Base-by-base conservation (phyloP, 1,284 basidiomycete species). In the Boletellus dicymbophilus region DNA sequence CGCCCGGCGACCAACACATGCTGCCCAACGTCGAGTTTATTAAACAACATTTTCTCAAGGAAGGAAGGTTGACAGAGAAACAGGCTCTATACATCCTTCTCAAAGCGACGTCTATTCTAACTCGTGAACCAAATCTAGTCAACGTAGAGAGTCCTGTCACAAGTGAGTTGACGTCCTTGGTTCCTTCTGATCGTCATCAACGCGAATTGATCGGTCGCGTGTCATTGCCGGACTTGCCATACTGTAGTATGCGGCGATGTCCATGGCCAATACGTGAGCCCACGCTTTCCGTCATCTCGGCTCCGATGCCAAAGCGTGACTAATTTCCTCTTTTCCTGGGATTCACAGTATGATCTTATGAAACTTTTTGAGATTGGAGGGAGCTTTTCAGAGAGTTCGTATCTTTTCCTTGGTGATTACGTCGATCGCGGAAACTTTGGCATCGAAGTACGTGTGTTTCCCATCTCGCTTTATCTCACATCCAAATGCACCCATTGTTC, bases 161-260 rank as follows among this genome's bases (percentile, higher is more conserved):
- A 42, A 93, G 93, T 95, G 61, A 60, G 90, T 72, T 37, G 41
- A 36, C 10, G 13, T 48, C 34, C 25, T n/a, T 33, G 39, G 16
- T 30, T 43, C 36, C 33, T 49, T 30, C 43, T 44, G 13, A n/a
- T 31, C 36, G 26, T 41, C 41, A 44, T 49, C 43, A 30, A 16
- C 36, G 18, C 42, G 37, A 49, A 22, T n/a, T 58, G 25, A 61
- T 43, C 2, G 41, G 33, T 44, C 41, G 44, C 18, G 43, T 58
- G 54, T 40, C 36, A 16, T 43, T 36, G 3, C 20, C 21, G 7
- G 18, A 34, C 18, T 21, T 30, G 11, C 50, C 48, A 31, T 58
- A n/a, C n/a, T n/a, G n/a, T n/a, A 95, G 94, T 98, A 55, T 95
- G 93, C 65, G 95, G 95, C 44, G 96, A 99, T 74, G 95, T 98